These are phyloP conservation scores for Colletotrichum neosansevieriae DNA, from an alignment of 2,329 filamentous ascomycete species.

Conservation along the genomic window DNA sequence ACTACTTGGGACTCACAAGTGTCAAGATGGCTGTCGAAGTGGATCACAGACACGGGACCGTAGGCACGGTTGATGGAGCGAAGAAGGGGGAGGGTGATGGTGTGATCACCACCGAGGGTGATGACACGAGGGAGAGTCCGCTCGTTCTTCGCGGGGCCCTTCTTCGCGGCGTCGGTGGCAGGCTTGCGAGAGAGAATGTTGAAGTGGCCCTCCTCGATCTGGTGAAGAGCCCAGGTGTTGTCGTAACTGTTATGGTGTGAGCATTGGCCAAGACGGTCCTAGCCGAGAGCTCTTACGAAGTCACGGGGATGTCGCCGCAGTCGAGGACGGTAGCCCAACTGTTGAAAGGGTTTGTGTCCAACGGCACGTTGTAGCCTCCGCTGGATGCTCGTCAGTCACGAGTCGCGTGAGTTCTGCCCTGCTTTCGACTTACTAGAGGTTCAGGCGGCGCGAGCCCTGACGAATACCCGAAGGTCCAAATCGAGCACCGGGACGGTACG, in stretches of 20 bases:
- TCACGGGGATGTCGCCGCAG: slow-evolving; percentile 87
- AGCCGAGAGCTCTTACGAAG: slow-evolving; percentile 69
- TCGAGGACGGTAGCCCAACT: slow-evolving; percentile 85
- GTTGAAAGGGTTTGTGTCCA: slow-evolving; percentile 84
- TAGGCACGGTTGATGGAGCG: slow-evolving; percentile 71
- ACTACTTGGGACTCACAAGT: slow-evolving; percentile 63
- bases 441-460: slow-evolving; percentile 86
- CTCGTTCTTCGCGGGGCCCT: slow-evolving; percentile 77
- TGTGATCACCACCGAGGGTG: slow-evolving; percentile 77
- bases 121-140: slow-evolving; percentile 85
- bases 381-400: slow-evolving; percentile 60
- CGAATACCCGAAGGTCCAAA: slow-evolving; percentile 88
- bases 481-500: slow-evolving; percentile 84
- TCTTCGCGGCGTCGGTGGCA: slow-evolving; percentile 74
- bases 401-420: slow-evolving; percentile 45
- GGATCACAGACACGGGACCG: slow-evolving; percentile 71
- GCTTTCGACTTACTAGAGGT: slow-evolving; percentile 78
- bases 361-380: slow-evolving; percentile 87
- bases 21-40: slow-evolving; percentile 74
- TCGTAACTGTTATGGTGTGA: slow-evolving; percentile 70
- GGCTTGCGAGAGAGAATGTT: slow-evolving; percentile 78
- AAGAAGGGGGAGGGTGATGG: slow-evolving; percentile 70
- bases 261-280: not conserved
- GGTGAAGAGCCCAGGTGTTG: slow-evolving; percentile 82
- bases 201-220: slow-evolving; percentile 89